Base-by-base conservation (phyloP, 805 yeast genomes). In the Yarrowia sp. region DNA sequence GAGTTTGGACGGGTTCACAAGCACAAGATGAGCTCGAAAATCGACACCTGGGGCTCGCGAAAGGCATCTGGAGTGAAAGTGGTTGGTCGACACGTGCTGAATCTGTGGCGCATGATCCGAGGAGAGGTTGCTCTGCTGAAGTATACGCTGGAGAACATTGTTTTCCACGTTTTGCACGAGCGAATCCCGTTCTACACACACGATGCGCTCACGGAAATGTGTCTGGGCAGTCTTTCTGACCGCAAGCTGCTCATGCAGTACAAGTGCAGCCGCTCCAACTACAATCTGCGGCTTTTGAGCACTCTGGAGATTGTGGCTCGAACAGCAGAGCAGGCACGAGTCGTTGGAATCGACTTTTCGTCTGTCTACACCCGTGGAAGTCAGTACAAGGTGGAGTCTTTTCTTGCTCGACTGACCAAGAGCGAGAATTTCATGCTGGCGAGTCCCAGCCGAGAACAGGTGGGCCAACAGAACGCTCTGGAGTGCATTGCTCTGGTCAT, bases 331-430 rank as follows among this genome's bases (percentile, higher is more conserved):
- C 88, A 89, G 71, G 89, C 97, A 0, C 77, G 97, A 49, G 72
- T 94, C 31, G 80, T 91, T 21, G 99, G 99, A 0, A 83, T 94
- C 25, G 98, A 94, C 68, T 94, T 91, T 71, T 81, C 85, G 69
- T 90, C 97, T 2, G 90, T 91, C 8, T 83, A 88, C 64, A 87
- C 89, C 58, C 73, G 99, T 63, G 99, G 99, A 0, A 93, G 98
- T 0, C 99, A 94, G 70, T 94, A 80, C 71, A 92, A 90, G 70
- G 97, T 94, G 2, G 99, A 94, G 70, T 88, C 97, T 0, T 79
- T 92, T 36, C 74, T 94, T 66, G 73, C 83, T 3, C 74, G 99
- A 61, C 73, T 94, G 18, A 82, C 94, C 24, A 90, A 90, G 67
- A 77, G 84, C 2, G 96, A 91, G 69, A 87, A 87, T 69, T 83